Base-by-base conservation (phyloP, 257 asterid species). In the Verbena officinalis region DNA sequence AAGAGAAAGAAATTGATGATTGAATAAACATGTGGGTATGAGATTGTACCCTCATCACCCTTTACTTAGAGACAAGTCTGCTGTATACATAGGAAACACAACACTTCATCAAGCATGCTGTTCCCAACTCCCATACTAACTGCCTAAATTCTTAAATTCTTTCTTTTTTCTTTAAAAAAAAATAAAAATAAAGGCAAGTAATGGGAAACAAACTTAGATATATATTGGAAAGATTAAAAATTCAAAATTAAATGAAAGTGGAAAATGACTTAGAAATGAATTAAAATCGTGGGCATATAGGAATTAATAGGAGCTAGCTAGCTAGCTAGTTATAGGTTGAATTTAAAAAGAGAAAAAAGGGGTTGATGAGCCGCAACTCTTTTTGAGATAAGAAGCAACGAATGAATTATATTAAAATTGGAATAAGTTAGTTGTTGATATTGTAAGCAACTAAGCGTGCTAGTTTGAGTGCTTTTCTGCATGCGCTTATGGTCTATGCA, bases 41-140 rank as follows among this genome's bases (percentile, higher is more conserved):
- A 27, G 68, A n/a, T 23, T 77, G 85, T 73, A 58, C 75, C 84
- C 83, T 44, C 52, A 62, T 72, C 75, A 73, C 79, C 71, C 67
- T 58, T 59, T 59, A 48, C 63, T 51, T 56, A 17, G 64, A 73
- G 85, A 80, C 92, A 85, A 70, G 61, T 19, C 59, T 80, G 92
- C 38, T 64, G 45, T 62, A 56, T 72, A 62, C 82, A 14, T 68
- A 65, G 88, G 88, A 85, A 83, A 87, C 91, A 80, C 59, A 20
- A 62, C 77, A 60, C 57, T 48, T 65, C 30, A 17, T 13, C 65
- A 75, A 65, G 73, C 80, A 75, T 65, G 76, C 71, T 57, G 64
- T 56, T 64, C 68, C 71, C 43, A 40, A 50, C 8, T 21, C 36
- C 51, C 62, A 40, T 40, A 15, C 62, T 16, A 27, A 27, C 33